These are phyloP conservation scores for Colletotrichum acutatum DNA, from an alignment of 2,329 filamentous ascomycete species.

Conservation along the genomic window DNA sequence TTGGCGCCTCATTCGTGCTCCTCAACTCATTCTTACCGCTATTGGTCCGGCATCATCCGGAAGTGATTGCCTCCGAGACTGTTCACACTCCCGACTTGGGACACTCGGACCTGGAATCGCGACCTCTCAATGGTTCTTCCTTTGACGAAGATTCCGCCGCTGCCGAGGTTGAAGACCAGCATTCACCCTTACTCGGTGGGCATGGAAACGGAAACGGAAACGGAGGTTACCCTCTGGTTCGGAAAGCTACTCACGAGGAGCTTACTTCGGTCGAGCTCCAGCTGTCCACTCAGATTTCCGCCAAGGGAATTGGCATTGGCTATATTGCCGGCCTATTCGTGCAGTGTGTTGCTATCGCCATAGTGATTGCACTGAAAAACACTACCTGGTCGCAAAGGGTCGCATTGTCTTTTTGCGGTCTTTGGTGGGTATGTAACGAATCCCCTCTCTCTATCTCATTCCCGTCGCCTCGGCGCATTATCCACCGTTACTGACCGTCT, in stretches of 20 bases:
- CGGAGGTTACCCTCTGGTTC: slow-evolving; percentile 48
- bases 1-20: slow-evolving; percentile 94
- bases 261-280: slow-evolving; percentile 75
- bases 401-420: slow-evolving; percentile 85
- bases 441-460: neutral
- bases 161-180: slow-evolving; percentile 52
- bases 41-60: slow-evolving; percentile 86
- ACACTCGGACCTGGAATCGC: slow-evolving; percentile 47
- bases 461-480: neutral
- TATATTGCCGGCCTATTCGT: slow-evolving; percentile 89
- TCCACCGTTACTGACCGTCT: neutral
- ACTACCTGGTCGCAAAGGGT: slow-evolving; percentile 88
- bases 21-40: slow-evolving; percentile 95
- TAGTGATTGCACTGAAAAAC: slow-evolving; percentile 78
- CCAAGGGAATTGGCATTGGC: slow-evolving; percentile 92
- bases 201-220: slow-evolving; percentile 39
- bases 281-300: slow-evolving; percentile 90
- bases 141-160: slow-evolving; percentile 43
- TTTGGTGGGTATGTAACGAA: slow-evolving; percentile 80
- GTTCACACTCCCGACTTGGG: slow-evolving; percentile 45
- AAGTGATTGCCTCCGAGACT: slow-evolving; percentile 44
- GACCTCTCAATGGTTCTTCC: slow-evolving; percentile 47
- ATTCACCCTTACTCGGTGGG: slow-evolving; percentile 57
- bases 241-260: slow-evolving; percentile 56
- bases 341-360: slow-evolving; percentile 82